Percentiles rank a stretch among this genome's conserved stretches.
These are phyloP conservation scores for Warburgia ugandensis DNA, from an alignment of 164 flowering plant genomes.

Conservation along the genomic window DNA sequence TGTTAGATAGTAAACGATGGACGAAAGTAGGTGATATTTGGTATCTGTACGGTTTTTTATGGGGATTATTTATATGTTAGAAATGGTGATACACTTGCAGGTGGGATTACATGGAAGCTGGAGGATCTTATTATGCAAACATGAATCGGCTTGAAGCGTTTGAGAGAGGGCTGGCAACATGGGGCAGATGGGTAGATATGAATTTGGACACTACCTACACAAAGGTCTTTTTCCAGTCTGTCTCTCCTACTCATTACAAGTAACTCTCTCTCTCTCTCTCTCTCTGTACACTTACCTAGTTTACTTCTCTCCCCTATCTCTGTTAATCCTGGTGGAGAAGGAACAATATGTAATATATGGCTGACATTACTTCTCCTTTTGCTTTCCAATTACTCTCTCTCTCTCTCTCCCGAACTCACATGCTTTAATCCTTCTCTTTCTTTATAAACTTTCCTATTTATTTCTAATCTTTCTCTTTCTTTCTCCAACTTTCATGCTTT, in stretches of 20 bases:
- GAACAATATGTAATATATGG: no score
- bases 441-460: no score
- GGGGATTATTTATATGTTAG: background rate
- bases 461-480: no score
- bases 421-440: no score
- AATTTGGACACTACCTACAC: constrained; percentile 50
- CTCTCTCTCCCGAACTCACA: no score
- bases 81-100: constrained; percentile 26
- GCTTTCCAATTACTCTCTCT: no score
- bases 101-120: constrained; percentile 79
- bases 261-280: constrained; percentile 21
- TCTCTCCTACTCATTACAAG: constrained; percentile 89
- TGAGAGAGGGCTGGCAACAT: constrained; percentile 65
- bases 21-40: background rate
- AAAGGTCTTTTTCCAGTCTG: constrained; percentile 63
- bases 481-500: no score
- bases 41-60: background rate
- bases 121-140: constrained; percentile 48
- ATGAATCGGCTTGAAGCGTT: constrained; percentile 71
- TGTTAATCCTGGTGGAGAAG: no score
- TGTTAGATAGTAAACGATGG: background rate
- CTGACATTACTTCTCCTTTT: no score
- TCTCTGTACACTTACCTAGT: background rate
- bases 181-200: constrained; percentile 77
- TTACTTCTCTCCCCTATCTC: no score